Conservation (phyloP, 148 eudicot genomes). For the Nepenthes mirabilis region DNA sequence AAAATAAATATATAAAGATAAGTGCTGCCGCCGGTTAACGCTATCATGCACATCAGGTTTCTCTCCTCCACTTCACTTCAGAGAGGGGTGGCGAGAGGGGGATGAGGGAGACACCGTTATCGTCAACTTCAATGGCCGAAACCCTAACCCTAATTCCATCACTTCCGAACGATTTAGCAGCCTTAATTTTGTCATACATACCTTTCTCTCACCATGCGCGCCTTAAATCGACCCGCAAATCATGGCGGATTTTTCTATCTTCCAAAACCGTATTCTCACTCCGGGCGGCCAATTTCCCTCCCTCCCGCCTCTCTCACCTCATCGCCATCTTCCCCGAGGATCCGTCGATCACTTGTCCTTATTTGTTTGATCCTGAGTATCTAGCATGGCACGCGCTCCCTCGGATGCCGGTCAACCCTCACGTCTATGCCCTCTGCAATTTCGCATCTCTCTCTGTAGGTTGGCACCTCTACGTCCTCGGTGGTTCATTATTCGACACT, state of each 20-base stretch:
- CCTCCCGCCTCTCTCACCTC: slow-evolving; percentile 28
- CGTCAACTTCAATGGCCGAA: not conserved
- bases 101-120: not conserved
- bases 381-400: slow-evolving; percentile 64
- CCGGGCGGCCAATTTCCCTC: slow-evolving; percentile 17
- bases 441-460: slow-evolving; percentile 46
- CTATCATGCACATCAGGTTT: no score
- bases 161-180: slow-evolving; percentile 61
- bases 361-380: slow-evolving; percentile 49
- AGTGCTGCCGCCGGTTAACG: no score
- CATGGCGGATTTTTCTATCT: slow-evolving; percentile 61
- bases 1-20: no score
- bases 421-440: slow-evolving; percentile 60
- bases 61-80: no score
- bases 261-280: slow-evolving; percentile 41
- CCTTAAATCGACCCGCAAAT: slow-evolving; percentile 55
- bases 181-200: slow-evolving; percentile 42
- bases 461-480: slow-evolving; percentile 40
- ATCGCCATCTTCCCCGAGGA: slow-evolving; percentile 69
- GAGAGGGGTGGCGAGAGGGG: no score
- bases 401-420: slow-evolving; percentile 77
- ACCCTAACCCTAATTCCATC: slow-evolving; percentile 63
- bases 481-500: slow-evolving; percentile 82
- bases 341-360: slow-evolving; percentile 59
- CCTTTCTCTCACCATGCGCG: slow-evolving; percentile 46